Percentiles rank a stretch among this genome's conserved stretches.
Conservation (phyloP, 164 flowering plant species). For the Magnolia officinalis region DNA sequence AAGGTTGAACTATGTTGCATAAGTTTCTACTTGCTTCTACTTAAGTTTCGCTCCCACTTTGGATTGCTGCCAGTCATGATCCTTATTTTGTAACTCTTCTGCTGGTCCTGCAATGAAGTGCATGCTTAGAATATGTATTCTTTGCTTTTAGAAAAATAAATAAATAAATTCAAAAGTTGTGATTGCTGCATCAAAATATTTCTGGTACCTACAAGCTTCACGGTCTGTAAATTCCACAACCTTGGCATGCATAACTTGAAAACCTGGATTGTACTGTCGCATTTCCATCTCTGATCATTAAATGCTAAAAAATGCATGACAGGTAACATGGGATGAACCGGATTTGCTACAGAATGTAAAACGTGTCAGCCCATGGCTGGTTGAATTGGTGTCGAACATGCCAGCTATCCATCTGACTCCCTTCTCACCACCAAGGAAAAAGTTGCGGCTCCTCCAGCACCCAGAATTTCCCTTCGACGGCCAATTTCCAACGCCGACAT, state of each 20-base stretch:
- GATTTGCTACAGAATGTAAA: conserved; percentile 92
- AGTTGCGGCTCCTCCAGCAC: conserved; percentile 56
- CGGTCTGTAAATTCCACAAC: neutral
- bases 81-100: no score
- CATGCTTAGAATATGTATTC: no score
- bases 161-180: neutral
- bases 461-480: conserved; percentile 58
- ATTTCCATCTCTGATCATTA: neutral
- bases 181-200: neutral
- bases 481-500: conserved; percentile 44
- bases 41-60: no score
- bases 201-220: neutral
- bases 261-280: neutral
- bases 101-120: no score
- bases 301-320: conserved; percentile 15
- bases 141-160: no score
- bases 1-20: no score
- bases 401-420: conserved; percentile 70
- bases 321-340: conserved; percentile 98
- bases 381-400: conserved; percentile 80
- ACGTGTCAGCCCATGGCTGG: conserved; percentile 93
- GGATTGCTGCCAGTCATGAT: no score
- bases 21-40: no score
- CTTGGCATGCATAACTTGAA: neutral
- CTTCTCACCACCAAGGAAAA: conserved; percentile 81